Base-by-base conservation (phyloP, 2,329 filamentous ascomycete species). In the Apiospora koreana region DNA sequence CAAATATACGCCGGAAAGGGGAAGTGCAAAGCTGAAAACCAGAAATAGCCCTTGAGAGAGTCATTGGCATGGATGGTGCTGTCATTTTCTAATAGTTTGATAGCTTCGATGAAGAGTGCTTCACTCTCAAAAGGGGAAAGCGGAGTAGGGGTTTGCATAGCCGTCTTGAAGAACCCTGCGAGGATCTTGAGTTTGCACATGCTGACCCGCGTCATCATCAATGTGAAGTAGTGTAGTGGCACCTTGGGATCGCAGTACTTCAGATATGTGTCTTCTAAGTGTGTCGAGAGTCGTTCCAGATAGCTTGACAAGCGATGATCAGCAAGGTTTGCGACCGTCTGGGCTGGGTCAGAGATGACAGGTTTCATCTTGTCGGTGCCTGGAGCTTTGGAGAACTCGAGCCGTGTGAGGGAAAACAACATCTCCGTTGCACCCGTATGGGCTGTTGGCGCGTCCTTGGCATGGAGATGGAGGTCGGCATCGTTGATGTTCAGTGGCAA, bases 401-500 rank as follows among this genome's bases (percentile, higher is more conserved):
- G 82, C 21, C 88, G 83, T 0, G 87, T 85, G 14, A 91, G 82
- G 18, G 84, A 82, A 74, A 91, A 91, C 8, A 90, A 79, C 85
- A 90, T 89, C 74, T 91, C 89, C 0, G 88, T 91, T 4, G 87
- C 82, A 1, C 86, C 86, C 6, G 76, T 76, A 69, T 88, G 86
- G 1, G 84, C 79, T 2, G 79, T 78, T 0, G 87, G 88, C 0
- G 83, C 76, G 62, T 87, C 87, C 75, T 88, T 90, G 73, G 88
- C 86, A 68, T 90, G 83, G 4, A 86, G 75, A 73, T 89, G 85
- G 5, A 91, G 80, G 74, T 91, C 88, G 14, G 86, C 84, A 74
- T 91, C 89, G 77, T 90, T 90, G 74, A 90, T 85, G 73, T 91
- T 91, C 67, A 89, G 83, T 1, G 88, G 89, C 42, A 88, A 79